Evolutionary conservation across 2,329 filamentous ascomycete species (phyloP).

Genomic region (Echinosphaeria canescens): DNA sequence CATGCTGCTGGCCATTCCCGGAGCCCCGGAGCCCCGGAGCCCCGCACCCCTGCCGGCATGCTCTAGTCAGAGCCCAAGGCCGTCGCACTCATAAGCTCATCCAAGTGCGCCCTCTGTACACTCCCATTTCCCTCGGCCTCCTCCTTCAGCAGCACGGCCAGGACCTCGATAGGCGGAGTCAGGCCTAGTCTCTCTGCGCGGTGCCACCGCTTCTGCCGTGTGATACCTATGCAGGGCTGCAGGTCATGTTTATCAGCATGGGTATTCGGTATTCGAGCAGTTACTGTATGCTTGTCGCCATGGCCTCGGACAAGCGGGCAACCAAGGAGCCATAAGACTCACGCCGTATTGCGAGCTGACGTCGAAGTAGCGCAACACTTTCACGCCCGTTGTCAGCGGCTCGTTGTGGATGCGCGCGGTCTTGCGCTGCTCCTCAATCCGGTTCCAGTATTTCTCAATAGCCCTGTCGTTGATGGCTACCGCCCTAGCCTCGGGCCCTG

Average conservation of each 20-base stretch:
- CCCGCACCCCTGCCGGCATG: too few species aligned
- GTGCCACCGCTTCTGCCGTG: constrained; percentile 68
- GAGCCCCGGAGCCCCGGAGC: too few species aligned
- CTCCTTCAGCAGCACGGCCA: constrained; percentile 63
- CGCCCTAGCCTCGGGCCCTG: constrained; percentile 32
- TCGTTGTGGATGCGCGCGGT: constrained; percentile 60
- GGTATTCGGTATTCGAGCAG: too few species aligned
- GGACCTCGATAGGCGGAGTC: constrained; percentile 74
- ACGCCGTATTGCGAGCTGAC: constrained; percentile 82
- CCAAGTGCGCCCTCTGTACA: constrained; percentile 51
- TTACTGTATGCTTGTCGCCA: constrained; percentile 1
- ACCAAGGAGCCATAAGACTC: constrained; percentile 18
- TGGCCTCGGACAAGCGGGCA: constrained; percentile 1
- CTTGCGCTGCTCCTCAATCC: constrained; percentile 44
- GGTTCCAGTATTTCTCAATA: constrained; percentile 58
- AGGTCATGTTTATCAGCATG: too few species aligned
- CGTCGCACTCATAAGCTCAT: constrained; percentile 36
- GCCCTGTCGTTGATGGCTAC: constrained; percentile 42
- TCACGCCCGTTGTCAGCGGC: constrained; percentile 52
- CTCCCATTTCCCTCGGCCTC: constrained; percentile 29
- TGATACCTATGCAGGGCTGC: constrained; percentile 74
- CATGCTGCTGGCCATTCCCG: too few species aligned
- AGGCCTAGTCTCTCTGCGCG: constrained; percentile 66
- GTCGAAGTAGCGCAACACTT: constrained; percentile 80
- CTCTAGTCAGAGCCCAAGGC: constrained; percentile 13